Percentiles rank a stretch among this genome's conserved stretches.
These are phyloP conservation scores for Lasiosphaeriaceae sp. DNA, from an alignment of 495 filamentous ascomycete genomes.

Conservation along the genomic window DNA sequence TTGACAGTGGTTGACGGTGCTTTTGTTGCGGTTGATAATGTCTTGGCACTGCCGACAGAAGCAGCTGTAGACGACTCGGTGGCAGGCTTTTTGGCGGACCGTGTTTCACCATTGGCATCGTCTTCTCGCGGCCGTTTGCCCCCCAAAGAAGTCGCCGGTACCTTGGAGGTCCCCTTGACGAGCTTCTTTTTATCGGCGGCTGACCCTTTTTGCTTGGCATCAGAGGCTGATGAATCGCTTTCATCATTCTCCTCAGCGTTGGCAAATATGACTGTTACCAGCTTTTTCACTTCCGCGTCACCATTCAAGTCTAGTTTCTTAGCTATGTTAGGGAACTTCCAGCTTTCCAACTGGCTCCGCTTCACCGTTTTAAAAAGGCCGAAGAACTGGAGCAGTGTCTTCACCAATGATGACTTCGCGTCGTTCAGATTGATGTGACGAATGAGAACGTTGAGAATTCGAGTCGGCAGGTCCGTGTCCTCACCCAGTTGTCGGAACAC, in stretches of 20 bases:
- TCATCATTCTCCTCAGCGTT: conserved; percentile 21
- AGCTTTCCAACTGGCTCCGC: conserved; percentile 58
- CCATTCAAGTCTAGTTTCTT: conserved; percentile 64
- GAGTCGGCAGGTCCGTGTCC: conserved; percentile 41
- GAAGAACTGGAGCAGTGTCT: conserved; percentile 64
- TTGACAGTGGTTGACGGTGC: conserved; percentile 18
- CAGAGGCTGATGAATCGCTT: conserved; percentile 16
- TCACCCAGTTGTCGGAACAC: conserved; percentile 50
- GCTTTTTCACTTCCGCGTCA: conserved; percentile 53
- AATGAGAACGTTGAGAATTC: conserved; percentile 58
- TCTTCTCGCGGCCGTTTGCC: conserved; percentile 35
- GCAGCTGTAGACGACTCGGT: conserved; percentile 22
- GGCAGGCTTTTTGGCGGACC: conserved; percentile 38
- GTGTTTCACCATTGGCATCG: conserved; percentile 30
- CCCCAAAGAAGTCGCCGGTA: conserved; percentile 2
- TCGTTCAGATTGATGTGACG: conserved; percentile 65
- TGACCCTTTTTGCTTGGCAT: conserved; percentile 9
- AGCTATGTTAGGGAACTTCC: conserved; percentile 62
- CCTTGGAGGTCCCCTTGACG: conserved; percentile 3
- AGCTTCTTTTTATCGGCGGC: conserved; percentile 7
- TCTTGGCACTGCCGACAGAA: conserved; percentile 1
- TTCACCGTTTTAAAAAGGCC: conserved; percentile 56
- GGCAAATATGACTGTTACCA: conserved; percentile 40
- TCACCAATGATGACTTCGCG: conserved; percentile 57
- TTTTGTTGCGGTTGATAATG: conserved; percentile 12